Evolutionary conservation across 108 stramenopile species (phyloP), one percentile per base, ranked within the genome.

Genomic region (Asterionellopsis glacialis): DNA sequence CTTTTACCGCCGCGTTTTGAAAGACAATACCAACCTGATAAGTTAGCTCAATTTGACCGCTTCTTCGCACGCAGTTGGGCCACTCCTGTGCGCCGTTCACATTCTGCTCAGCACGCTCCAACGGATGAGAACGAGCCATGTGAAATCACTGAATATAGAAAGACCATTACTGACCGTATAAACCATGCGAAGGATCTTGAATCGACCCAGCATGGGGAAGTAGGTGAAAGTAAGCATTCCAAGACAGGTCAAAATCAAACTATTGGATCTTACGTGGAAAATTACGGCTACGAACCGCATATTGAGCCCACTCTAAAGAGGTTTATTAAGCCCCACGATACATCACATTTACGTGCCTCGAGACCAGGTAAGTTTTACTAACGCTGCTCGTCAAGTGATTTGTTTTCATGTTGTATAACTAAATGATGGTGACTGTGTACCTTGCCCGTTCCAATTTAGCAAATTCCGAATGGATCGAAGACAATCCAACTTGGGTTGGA

Each of bases 1-100:
- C 41, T 79, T n/a, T 44, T 88, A 19, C 83, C 87, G n/a, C 76
- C 87, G 10, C 71, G 87, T 5, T 94, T 85, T 57, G 82, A 87
- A 25, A 48, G 81, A 39, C 43, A 78, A 22, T 80, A 87, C 51
- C 81, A 83, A 49, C 86, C 82, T 2, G 70, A 79, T 24, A 81
- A 77, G 68, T 56, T 88, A 27, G 72, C 77, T 11, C 80, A 81
- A 25, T 87, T 83, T 54, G 89, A 94, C 60, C 77, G 88, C 42
- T 77, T 87, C 54, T 88, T 94, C 61, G 75, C 71, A 25, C 55
- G 73, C 0, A 59, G 68, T 9, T 94, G 87, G 87, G 81, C 85
- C 14, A 79, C 75, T 33, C 92, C 92, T 42, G 80, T 87, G 10
- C 73, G 88, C 50, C 77, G 85, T 28, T 74, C 80, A 16, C 88